Evolutionary conservation across 306 rosid species (phyloP).

Genomic region (Prosopis cineraria): DNA sequence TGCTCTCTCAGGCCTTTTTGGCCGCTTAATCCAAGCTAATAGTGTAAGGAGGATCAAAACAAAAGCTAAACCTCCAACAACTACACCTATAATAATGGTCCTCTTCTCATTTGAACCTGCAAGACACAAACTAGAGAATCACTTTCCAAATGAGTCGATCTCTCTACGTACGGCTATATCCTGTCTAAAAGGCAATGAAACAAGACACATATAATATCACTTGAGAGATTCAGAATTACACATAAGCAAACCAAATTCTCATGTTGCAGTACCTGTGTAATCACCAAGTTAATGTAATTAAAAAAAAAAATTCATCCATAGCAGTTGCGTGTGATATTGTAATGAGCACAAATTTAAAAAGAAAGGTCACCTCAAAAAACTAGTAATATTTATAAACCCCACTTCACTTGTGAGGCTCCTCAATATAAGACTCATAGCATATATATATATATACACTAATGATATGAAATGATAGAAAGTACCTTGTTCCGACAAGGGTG

Average conservation of each 20-base stretch:
- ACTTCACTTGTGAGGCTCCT: no score
- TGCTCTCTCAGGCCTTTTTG: not conserved
- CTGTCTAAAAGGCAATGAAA: not conserved
- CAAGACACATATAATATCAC: not conserved
- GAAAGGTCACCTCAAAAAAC: no score
- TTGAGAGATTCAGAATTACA: not conserved
- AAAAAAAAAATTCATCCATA: no score
- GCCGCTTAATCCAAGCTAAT: not conserved
- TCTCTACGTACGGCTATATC: not conserved
- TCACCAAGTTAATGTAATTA: no score
- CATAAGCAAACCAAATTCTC: not conserved
- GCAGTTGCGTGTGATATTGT: no score
- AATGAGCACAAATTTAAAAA: no score
- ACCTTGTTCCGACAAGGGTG: not conserved
- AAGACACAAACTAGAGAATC: not conserved
- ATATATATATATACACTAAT: no score
- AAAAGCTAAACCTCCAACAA: not conserved
- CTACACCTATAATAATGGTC: not conserved
- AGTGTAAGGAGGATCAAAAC: not conserved
- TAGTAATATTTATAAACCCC: no score
- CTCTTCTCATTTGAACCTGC: not conserved
- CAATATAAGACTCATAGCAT: no score
- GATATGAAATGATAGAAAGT: not conserved
- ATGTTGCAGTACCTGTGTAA: no score
- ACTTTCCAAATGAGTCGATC: not conserved